Percentiles rank a stretch among this genome's conserved stretches.
Evolutionary conservation across 78 protist genomes (phyloP).

Genomic region (Pelomyxa schiedti): DNA sequence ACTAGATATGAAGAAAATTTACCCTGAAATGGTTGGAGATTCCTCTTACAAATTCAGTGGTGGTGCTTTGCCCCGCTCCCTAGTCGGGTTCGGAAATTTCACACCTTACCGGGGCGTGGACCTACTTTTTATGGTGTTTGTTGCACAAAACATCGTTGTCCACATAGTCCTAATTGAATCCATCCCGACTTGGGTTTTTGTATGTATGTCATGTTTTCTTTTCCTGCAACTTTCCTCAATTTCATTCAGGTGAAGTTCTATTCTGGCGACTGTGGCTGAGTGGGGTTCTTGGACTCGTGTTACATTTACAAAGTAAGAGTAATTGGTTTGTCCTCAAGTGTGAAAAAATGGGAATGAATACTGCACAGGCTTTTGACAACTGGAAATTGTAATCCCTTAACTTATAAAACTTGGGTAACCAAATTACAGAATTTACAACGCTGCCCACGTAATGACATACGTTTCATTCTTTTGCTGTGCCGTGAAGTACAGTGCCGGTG

Average conservation of each 20-base stretch:
- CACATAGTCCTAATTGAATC: too few relatives aligned
- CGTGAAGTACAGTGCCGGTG: constrained; percentile 1
- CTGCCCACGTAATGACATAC: constrained; percentile 33
- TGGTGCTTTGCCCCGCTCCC: too few relatives aligned
- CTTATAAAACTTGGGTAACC: too few relatives aligned
- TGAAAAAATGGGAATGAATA: constrained; percentile 3
- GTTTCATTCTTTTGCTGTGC: constrained; percentile 34
- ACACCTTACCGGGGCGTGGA: constrained; percentile 36
- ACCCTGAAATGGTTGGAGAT: constrained; percentile 54
- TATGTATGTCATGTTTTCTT: too few relatives aligned
- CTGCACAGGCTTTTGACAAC: constrained; percentile 30
- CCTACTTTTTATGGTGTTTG: constrained; percentile 14
- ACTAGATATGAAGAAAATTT: constrained; percentile 62
- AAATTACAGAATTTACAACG: constrained; percentile 51
- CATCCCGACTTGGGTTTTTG: too few relatives aligned
- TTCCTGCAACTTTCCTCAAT: too few relatives aligned
- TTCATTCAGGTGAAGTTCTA: constrained; percentile 10
- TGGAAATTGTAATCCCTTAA: too few relatives aligned
- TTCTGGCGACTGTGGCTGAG: constrained; percentile 34
- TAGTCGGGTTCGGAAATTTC: constrained; percentile 40
- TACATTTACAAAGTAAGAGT: constrained; percentile 9
- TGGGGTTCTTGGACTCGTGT: constrained; percentile 24
- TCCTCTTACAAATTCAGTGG: too few relatives aligned
- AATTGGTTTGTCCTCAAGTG: constrained; percentile 37
- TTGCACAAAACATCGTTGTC: constrained; percentile 21